phyloP scores from a whole-genome alignment of 176 grass and related monocot genomes.

The Oryza meyeriana region DNA sequence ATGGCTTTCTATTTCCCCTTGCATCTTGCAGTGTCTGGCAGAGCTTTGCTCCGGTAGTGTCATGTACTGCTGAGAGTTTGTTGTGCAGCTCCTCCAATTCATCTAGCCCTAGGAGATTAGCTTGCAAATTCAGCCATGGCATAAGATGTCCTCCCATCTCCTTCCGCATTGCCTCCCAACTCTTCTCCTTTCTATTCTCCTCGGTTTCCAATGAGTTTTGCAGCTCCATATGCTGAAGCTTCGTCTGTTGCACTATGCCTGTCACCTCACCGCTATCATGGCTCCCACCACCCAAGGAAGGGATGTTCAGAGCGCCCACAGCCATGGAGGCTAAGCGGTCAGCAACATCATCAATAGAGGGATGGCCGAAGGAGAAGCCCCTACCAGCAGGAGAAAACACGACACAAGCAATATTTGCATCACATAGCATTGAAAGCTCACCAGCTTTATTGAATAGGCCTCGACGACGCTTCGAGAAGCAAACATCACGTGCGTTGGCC shows the following conservation, averaged over 20 bases:
- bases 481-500: neutral
- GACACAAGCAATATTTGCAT: conserved; percentile 17
- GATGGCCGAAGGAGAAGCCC: conserved; percentile 48
- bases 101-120: too few relatives aligned
- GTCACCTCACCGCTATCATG: neutral
- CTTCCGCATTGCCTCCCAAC: neutral
- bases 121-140: too few relatives aligned
- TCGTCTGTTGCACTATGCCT: neutral
- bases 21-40: neutral
- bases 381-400: conserved; percentile 43
- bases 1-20: neutral
- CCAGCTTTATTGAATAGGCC: conserved; percentile 41
- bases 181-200: neutral
- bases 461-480: conserved; percentile 43
- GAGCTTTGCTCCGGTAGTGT: neutral
- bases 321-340: neutral
- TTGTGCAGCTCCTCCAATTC: neutral
- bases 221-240: neutral
- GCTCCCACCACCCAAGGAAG: neutral
- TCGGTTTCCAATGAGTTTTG: neutral
- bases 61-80: neutral
- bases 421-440: conserved; percentile 44
- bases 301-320: neutral
- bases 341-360: neutral
- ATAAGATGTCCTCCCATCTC: neutral